Conservation (phyloP, 495 filamentous ascomycete species). For the Aspergillus hancockii region DNA sequence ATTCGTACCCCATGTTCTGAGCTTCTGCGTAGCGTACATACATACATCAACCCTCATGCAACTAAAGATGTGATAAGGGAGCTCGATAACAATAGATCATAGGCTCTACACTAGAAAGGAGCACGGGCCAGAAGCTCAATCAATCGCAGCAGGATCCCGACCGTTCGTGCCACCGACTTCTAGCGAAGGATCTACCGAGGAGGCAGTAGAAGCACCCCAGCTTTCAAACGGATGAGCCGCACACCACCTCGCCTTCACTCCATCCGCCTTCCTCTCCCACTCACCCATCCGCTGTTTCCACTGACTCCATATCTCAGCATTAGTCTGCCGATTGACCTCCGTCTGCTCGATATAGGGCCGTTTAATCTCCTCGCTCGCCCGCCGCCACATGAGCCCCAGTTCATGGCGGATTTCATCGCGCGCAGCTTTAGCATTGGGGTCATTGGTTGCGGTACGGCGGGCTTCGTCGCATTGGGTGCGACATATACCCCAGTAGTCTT, state of each 20-base stretch:
- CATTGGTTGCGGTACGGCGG: conserved; percentile 61
- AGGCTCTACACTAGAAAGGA: no score
- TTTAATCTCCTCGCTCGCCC: conserved; percentile 64
- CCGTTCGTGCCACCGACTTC: no score
- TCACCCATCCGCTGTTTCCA: conserved; percentile 59
- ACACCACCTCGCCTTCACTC: conserved; percentile 64
- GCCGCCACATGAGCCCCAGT: conserved; percentile 86
- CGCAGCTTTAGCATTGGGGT: conserved; percentile 63
- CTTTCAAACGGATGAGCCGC: conserved; percentile 54
- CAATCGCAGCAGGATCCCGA: conserved; percentile 2
- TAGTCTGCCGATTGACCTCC: conserved; percentile 62
- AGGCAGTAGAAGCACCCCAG: conserved; percentile 22
- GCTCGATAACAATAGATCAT: not conserved
- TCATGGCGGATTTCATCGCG: conserved; percentile 78
- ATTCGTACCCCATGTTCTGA: not conserved
- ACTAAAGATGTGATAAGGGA: no score
- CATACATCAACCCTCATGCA: not conserved
- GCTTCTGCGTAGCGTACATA: not conserved
- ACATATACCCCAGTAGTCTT: conserved; percentile 74
- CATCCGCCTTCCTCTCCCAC: conserved; percentile 68
- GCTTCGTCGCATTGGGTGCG: conserved; percentile 71
- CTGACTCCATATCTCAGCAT: conserved; percentile 55
- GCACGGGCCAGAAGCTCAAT: no score
- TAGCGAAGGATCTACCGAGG: no score
- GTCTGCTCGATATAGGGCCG: conserved; percentile 74